These are phyloP conservation scores for Funneliformis geosporum DNA, from an alignment of 192 early-diverging fungal genomes.

Conservation along the genomic window DNA sequence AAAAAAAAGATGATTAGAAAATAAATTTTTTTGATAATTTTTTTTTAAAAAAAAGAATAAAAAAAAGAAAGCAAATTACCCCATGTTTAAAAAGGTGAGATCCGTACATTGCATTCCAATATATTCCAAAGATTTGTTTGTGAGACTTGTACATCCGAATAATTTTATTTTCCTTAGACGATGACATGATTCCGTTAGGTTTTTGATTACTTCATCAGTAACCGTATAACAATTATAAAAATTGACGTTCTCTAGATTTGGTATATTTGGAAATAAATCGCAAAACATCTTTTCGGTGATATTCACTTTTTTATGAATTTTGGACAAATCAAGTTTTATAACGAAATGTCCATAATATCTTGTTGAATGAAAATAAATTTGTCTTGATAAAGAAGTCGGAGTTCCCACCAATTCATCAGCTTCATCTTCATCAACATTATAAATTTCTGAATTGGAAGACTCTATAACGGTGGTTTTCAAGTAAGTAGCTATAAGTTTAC, in stretches of 20 bases:
- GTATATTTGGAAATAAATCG: neutral
- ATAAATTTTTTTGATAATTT: too few relatives aligned
- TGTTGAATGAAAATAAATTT: neutral
- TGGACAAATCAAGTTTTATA: neutral
- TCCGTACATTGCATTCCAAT: neutral
- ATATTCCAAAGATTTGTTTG: neutral
- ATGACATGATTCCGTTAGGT: neutral
- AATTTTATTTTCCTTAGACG: neutral
- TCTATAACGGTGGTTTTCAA: neutral
- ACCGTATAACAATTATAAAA: slow-evolving; percentile 13
- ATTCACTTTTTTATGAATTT: neutral
- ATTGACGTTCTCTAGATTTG: neutral
- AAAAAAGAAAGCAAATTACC: neutral
- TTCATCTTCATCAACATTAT: neutral
- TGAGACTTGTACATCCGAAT: neutral
- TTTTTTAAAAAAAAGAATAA: neutral
- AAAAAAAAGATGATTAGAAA: neutral
- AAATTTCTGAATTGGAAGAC: neutral
- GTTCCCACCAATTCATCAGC: neutral
- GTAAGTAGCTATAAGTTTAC: neutral
- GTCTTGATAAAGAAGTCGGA: neutral
- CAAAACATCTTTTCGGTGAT: slow-evolving; percentile 3
- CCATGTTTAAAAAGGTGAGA: neutral
- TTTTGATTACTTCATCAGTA: slow-evolving; percentile 1
- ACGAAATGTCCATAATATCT: neutral